These are phyloP conservation scores for Sarocladium brachiariae DNA, from an alignment of 2,329 filamentous ascomycete species.

Conservation along the genomic window DNA sequence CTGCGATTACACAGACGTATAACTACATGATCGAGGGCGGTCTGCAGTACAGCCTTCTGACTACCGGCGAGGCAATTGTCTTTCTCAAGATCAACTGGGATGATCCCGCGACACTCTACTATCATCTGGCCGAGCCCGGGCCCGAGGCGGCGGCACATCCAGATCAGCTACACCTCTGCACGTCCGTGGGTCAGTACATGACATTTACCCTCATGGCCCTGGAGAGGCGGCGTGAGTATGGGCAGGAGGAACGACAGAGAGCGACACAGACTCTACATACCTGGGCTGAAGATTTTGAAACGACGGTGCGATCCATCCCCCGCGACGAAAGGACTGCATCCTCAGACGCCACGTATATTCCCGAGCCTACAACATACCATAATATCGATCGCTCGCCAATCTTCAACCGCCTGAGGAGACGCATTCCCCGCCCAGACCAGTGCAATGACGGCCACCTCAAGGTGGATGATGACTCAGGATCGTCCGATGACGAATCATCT, in stretches of 20 bases:
- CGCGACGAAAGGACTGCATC: conserved; percentile 13
- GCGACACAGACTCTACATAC: conserved; percentile 12
- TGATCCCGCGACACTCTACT: conserved; percentile 10
- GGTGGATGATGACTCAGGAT: not conserved
- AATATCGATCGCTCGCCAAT: conserved; percentile 15
- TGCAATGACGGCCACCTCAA: too few relatives aligned
- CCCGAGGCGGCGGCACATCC: not conserved
- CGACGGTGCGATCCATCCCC: conserved; percentile 17
- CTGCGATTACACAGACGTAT: conserved; percentile 40
- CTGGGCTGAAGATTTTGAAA: conserved; percentile 20
- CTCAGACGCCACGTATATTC: conserved; percentile 10
- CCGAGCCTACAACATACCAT: conserved; percentile 16
- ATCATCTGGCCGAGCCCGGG: conserved; percentile 9
- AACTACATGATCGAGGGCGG: conserved; percentile 42
- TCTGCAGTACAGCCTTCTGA: conserved; percentile 35
- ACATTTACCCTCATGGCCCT: conserved; percentile 10
- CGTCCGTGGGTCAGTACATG: conserved; percentile 10
- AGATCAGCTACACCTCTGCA: not conserved
- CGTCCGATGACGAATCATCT: not conserved
- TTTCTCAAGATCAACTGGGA: conserved; percentile 32
- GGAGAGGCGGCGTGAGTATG: conserved; percentile 8
- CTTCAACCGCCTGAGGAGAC: not conserved
- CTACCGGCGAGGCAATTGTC: conserved; percentile 35
- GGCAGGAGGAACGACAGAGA: conserved; percentile 15
- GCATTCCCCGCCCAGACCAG: too few relatives aligned